Percentiles rank a stretch among this genome's conserved stretches.
These are phyloP conservation scores for Phaseolus coccineus DNA, from an alignment of 331 rosid genomes.

Conservation along the genomic window DNA sequence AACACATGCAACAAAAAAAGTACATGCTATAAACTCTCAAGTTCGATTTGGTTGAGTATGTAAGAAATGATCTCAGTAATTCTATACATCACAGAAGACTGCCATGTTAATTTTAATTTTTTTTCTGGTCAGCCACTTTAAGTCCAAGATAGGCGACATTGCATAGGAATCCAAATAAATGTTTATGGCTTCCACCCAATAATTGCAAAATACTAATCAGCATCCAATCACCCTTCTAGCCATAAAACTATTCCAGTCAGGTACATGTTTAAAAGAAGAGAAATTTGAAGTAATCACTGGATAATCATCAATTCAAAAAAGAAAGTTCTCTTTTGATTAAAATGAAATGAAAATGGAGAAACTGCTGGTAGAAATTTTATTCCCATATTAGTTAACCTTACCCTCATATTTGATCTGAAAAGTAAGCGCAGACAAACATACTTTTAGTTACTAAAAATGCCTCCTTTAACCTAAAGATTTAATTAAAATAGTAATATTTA, in stretches of 20 bases:
- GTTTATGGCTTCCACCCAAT: slow-evolving; percentile 28
- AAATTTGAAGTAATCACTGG: not conserved
- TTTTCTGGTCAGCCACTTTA: slow-evolving; percentile 14
- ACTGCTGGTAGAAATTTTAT: slow-evolving; percentile 14
- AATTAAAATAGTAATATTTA: not conserved
- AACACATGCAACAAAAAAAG: slow-evolving; percentile 23
- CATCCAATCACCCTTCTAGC: not conserved
- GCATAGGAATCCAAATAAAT: slow-evolving; percentile 33
- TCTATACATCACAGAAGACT: slow-evolving; percentile 10
- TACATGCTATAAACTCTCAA: not conserved
- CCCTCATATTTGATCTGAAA: slow-evolving; percentile 19
- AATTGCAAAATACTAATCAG: slow-evolving; percentile 15
- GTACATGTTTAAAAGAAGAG: not conserved
- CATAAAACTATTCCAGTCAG: not conserved
- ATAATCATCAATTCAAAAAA: slow-evolving; percentile 9
- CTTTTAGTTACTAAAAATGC: slow-evolving; percentile 1
- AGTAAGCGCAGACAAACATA: not conserved
- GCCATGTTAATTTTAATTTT: slow-evolving; percentile 7
- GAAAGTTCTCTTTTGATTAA: slow-evolving; percentile 21
- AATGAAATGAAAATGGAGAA: slow-evolving; percentile 17
- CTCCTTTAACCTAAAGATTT: slow-evolving; percentile 7
- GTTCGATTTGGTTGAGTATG: slow-evolving; percentile 26
- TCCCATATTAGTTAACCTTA: slow-evolving; percentile 21
- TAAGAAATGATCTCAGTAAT: slow-evolving; percentile 20
- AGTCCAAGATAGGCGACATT: slow-evolving; percentile 16